These are phyloP conservation scores for Colletotrichum agaves DNA, from an alignment of 2,329 filamentous ascomycete species.

Conservation along the genomic window DNA sequence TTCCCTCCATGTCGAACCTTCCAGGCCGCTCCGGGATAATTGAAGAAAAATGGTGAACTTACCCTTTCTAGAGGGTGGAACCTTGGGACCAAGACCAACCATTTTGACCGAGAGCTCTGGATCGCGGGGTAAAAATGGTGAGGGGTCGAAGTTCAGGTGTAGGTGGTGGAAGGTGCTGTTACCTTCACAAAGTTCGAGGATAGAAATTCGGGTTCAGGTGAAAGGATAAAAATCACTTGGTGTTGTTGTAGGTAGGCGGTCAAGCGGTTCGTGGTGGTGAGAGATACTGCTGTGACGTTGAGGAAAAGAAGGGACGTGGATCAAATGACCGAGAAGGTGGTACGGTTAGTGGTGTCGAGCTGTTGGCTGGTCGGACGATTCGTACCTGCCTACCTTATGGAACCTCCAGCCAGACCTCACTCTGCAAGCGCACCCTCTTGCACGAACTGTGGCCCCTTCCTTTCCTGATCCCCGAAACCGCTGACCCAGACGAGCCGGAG, in stretches of 20 bases:
- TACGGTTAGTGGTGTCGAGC: conserved; percentile 25
- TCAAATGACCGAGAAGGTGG: conserved; percentile 29
- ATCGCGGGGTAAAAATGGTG: conserved; percentile 45
- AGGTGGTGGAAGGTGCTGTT: not conserved
- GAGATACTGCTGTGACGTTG: conserved; percentile 29
- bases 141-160: conserved; percentile 31
- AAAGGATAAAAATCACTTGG: not conserved
- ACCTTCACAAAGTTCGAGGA: not conserved
- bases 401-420: conserved; percentile 20
- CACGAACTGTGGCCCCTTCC: conserved; percentile 6
- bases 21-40: conserved; percentile 14
- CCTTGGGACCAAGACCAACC: conserved; percentile 63
- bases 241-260: conserved; percentile 10
- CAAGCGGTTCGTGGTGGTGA: conserved; percentile 17
- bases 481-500: not conserved
- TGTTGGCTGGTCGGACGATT: not conserved
- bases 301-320: conserved; percentile 34
- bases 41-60: conserved; percentile 51
- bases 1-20: conserved; percentile 1
- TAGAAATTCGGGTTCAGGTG: not conserved
- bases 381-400: no score
- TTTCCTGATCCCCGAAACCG: conserved; percentile 19
- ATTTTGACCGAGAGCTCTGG: conserved; percentile 50
- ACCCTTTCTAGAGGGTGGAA: conserved; percentile 72
- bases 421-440: not conserved